Base-by-base conservation (phyloP, 78 protist genomes). In the Cavenderia fasciculata region DNA sequence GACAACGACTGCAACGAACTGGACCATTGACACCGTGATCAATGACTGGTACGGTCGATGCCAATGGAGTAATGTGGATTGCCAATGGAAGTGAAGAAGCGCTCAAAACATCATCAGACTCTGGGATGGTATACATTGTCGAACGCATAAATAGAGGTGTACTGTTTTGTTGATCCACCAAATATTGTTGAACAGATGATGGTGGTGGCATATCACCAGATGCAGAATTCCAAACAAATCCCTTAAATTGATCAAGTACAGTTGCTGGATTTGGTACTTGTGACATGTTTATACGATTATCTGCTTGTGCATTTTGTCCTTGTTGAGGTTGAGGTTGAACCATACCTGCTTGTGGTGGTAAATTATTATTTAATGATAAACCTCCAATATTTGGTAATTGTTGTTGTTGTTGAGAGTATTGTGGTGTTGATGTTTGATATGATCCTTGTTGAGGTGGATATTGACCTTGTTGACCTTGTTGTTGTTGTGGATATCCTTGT, bases 1-100 rank as follows among this genome's bases (percentile, higher is more conserved):
- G 72, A 56, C 94, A 91, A 40, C 94, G 49, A 23, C 51, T 59
- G 77, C 94, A 91, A 54, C 87, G 77, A 47, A 91, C 19, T 11
- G 94, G 94, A 21, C 85, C 84, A 34, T 47, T 71, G n/a, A 51
- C 62, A 46, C 73, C 85, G 27, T 77, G 82, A 14, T 62, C 57
- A 36, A 91, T 51, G 0, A 57, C 33, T 44, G 94, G 94, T 10
- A 91, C 51, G 27, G 36, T 56, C 27, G 14, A 21, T 19, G 88
- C 92, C 10, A 86, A 57, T 40, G 92, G 92, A 43, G 59, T 56
- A 4, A 40, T 57, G 43, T 75, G 87, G 43, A 86, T 66, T 10
- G 78, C 92, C 31, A 86, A 66, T 69, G 92, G 92, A 4, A 86
- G 70, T 29, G 51, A n/a, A 41, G 66, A 66, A 2, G 34, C 40